Conservation (phyloP, 73 alveolate genomes). For the Paraurostyla sp. region DNA sequence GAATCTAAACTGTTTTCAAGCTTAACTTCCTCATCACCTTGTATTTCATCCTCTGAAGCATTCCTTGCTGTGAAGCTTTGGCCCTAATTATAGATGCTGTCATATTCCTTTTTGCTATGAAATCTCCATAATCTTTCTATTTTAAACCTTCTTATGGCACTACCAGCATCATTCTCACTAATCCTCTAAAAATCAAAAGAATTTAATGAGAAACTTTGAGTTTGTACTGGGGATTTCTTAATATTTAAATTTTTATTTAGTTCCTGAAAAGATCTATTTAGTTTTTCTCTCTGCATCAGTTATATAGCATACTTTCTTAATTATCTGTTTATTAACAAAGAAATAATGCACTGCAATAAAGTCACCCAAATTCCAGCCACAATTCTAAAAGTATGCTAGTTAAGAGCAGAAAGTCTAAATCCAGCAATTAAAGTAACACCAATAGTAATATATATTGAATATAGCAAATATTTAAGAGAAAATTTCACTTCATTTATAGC, state of each 20-base stretch:
- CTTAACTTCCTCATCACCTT: neutral
- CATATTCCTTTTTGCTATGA: neutral
- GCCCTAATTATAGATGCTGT: neutral
- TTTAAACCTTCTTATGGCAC: neutral
- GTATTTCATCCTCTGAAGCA: neutral
- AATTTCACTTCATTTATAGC: too few relatives aligned
- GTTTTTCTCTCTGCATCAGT: too few relatives aligned
- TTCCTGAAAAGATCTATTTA: neutral
- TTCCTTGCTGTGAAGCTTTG: neutral
- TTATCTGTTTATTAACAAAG: too few relatives aligned
- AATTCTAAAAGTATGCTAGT: too few relatives aligned
- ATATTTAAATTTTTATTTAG: neutral
- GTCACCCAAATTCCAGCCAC: too few relatives aligned
- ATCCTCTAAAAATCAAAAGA: neutral
- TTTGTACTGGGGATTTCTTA: neutral
- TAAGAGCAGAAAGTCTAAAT: too few relatives aligned
- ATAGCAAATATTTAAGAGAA: too few relatives aligned
- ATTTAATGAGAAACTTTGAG: too few relatives aligned
- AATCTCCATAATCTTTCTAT: neutral
- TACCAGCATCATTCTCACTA: neutral
- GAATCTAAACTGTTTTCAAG: neutral
- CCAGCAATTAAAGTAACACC: too few relatives aligned
- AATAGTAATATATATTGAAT: too few relatives aligned
- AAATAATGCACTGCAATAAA: too few relatives aligned
- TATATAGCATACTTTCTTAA: too few relatives aligned